A percentile compares a stretch with the other conserved stretches of the same genome.
These are phyloP conservation scores for Phytophthora constricta DNA, from an alignment of 352 stramenopile genomes.

Conservation along the genomic window DNA sequence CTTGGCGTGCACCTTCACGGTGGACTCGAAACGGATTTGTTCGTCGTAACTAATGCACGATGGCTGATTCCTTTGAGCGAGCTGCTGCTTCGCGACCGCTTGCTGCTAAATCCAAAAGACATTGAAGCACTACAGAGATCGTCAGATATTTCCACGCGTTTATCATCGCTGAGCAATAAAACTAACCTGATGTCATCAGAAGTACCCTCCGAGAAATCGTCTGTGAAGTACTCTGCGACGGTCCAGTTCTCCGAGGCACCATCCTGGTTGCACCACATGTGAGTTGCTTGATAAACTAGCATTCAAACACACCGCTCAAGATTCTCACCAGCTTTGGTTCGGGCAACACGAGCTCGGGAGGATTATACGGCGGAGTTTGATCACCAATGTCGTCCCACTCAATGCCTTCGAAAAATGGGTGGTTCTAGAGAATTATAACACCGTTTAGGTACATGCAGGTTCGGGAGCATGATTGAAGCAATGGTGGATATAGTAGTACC, in stretches of 20 bases:
- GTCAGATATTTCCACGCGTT: too few species aligned
- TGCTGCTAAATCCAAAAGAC: slow-evolving; percentile 25
- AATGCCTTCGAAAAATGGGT: slow-evolving; percentile 83
- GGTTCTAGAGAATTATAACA: slow-evolving; percentile 43
- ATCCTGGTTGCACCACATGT: slow-evolving; percentile 45
- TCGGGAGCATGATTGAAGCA: too few species aligned
- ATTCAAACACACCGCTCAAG: neutral
- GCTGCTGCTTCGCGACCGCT: slow-evolving; percentile 70
- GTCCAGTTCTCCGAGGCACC: slow-evolving; percentile 80
- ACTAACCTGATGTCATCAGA: slow-evolving; percentile 64
- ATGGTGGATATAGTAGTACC: too few species aligned
- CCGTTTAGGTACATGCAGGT: slow-evolving; percentile 5
- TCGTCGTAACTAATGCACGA: slow-evolving; percentile 73
- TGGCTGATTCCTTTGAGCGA: slow-evolving; percentile 60
- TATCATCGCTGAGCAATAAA: neutral
- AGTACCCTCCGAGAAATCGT: slow-evolving; percentile 83
- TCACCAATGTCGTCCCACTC: slow-evolving; percentile 71
- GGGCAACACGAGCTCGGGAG: slow-evolving; percentile 58
- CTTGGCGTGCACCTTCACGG: slow-evolving; percentile 79
- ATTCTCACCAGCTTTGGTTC: slow-evolving; percentile 64
- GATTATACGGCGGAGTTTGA: slow-evolving; percentile 63
- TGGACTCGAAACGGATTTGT: slow-evolving; percentile 71
- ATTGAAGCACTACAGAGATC: neutral
- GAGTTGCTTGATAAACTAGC: neutral
- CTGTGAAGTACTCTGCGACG: slow-evolving; percentile 82